A percentile compares a stretch with the other conserved stretches of the same genome.
Evolutionary conservation across 1,284 basidiomycete species (phyloP).

Genomic region (Stereum hirsutum): DNA sequence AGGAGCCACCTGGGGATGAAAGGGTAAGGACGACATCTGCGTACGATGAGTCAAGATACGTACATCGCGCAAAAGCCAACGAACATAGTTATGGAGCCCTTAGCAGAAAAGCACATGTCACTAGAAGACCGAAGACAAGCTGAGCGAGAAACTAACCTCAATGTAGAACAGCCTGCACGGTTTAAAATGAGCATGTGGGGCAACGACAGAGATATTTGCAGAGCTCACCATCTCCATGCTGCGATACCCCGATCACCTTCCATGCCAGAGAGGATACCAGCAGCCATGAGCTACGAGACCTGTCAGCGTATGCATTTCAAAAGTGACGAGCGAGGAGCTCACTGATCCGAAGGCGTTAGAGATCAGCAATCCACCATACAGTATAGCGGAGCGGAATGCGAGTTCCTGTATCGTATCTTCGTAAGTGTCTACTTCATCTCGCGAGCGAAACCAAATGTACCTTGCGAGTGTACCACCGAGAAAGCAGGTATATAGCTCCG

Average conservation of each 20-base stretch:
- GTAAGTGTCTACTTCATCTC: no score
- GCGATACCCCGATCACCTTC: slow-evolving; percentile 57
- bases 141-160: no score
- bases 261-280: slow-evolving; percentile 63
- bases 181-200: no score
- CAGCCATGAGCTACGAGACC: slow-evolving; percentile 62
- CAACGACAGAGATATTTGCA: not conserved
- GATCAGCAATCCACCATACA: slow-evolving; percentile 61
- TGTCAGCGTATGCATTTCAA: no score
- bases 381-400: slow-evolving; percentile 58
- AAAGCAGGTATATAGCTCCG: slow-evolving; percentile 50
- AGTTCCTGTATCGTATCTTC: slow-evolving; percentile 56
- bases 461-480: slow-evolving; percentile 60
- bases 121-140: no score
- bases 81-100: slow-evolving; percentile 49
- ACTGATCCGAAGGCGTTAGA: slow-evolving; percentile 73
- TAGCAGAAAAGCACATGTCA: no score
- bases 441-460: slow-evolving; percentile 22
- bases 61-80: slow-evolving; percentile 49
- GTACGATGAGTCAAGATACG: no score
- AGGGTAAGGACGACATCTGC: no score
- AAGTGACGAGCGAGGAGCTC: slow-evolving; percentile 14
- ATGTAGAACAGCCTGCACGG: slow-evolving; percentile 47
- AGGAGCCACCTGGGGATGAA: slow-evolving; percentile 15
- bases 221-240: slow-evolving; percentile 59